Base-by-base conservation (phyloP, 179 eudicot species). In the Amaranthus tricolor region DNA sequence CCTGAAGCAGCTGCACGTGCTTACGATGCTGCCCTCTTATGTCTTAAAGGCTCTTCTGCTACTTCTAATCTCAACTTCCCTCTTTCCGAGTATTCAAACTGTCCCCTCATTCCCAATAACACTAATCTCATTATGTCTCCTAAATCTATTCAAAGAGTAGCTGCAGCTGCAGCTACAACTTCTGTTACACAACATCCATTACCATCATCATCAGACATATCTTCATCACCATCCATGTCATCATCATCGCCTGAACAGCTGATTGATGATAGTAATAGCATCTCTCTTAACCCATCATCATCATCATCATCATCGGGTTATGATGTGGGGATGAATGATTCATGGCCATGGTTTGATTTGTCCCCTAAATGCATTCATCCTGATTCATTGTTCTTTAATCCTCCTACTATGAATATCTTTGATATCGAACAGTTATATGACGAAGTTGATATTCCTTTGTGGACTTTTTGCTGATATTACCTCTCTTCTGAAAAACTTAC, bases 1-100 rank as follows among this genome's bases (percentile, higher is more conserved):
- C 81, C 98, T 0, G 98, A 94, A 57, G 98, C 97, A 7, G 97
- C 98, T 54, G 98, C 98, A n/a, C 82, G 98, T 62, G 98, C 98
- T 55, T 94, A 94, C 69, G 98, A 94, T 76, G 98, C 98, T 62
- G 97, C 96, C 9, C 91, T 94, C 47, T 51, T 92, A 19, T 94
- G 98, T 78, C 96, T 94, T 13, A 88, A 90, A 70, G 98, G 98
- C 65, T 66, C 96, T 8, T 85, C 92, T 2, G 97, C 94, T 48
- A 90, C 92, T 4, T 96, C 94, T 44, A 90, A 86, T 75, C 88
- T 94, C 78, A 94, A 94, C 81, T 94, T 92, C 76, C 98, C 98
- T 56, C 47, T 31, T 7, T 53, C 72, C 40, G 6, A 48, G 40
- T 69, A 69, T 53, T 52, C 72, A 13, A 69, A 19, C 9, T 40